Conservation (phyloP, 805 yeast species). For the Spathaspora gorwiae region DNA sequence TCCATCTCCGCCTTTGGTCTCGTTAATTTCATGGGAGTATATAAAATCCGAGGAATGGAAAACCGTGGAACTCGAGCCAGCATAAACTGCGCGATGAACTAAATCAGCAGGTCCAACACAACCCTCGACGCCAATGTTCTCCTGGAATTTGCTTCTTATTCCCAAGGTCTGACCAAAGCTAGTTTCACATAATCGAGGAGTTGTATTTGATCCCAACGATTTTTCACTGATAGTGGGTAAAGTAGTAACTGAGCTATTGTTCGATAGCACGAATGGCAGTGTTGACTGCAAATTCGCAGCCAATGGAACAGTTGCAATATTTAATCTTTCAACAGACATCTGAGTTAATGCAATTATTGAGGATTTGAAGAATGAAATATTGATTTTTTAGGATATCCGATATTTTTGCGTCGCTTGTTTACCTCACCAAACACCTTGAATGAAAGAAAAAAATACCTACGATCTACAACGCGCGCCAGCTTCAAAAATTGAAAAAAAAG, state of each 20-base stretch:
- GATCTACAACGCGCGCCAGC: too few species aligned
- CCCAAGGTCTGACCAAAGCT: conserved; percentile 26
- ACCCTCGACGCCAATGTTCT: conserved; percentile 7
- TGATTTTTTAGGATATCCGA: too few species aligned
- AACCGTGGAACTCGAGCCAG: conserved; percentile 24
- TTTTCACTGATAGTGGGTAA: background rate
- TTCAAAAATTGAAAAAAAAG: too few species aligned
- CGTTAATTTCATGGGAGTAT: conserved; percentile 5
- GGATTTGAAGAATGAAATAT: too few species aligned
- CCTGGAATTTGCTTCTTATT: conserved; percentile 17
- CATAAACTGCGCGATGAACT: conserved; percentile 34
- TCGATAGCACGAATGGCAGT: background rate
- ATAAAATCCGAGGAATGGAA: conserved; percentile 26
- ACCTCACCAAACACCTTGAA: too few species aligned
- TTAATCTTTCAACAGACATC: background rate
- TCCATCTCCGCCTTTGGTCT: conserved; percentile 29
- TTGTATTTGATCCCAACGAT: background rate
- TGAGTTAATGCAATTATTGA: too few species aligned
- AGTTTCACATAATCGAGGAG: conserved; percentile 24
- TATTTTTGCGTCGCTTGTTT: too few species aligned
- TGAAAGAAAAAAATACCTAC: too few species aligned
- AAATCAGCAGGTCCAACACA: conserved; percentile 35
- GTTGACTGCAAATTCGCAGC: background rate
- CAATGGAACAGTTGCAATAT: background rate
- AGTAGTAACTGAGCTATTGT: background rate